phyloP scores from a whole-genome alignment of 2,329 filamentous ascomycete species.

The Curvularia verruculosa region DNA sequence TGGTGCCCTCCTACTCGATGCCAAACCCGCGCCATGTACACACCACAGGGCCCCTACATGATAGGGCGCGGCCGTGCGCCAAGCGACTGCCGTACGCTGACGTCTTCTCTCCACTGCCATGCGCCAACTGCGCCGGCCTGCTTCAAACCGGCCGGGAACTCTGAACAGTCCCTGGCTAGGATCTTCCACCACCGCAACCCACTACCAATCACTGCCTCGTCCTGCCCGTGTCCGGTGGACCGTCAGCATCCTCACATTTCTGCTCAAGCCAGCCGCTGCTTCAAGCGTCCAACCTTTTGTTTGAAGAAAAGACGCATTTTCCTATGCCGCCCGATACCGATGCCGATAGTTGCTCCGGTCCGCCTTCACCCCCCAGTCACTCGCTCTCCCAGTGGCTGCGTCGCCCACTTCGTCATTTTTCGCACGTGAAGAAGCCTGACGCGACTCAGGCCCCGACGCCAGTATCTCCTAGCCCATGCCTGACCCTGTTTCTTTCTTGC shows the following conservation, averaged over 20 bases:
- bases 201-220: conserved; percentile 25
- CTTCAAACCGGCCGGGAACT: conserved; percentile 23
- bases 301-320: conserved; percentile 32
- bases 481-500: too few relatives aligned
- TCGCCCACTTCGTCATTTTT: conserved; percentile 8
- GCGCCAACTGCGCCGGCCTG: conserved; percentile 13
- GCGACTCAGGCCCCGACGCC: background rate
- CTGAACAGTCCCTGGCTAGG: conserved; percentile 28
- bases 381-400: too few relatives aligned
- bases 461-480: background rate
- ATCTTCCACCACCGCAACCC: conserved; percentile 14
- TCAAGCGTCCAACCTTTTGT: conserved; percentile 23
- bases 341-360: conserved; percentile 1
- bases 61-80: conserved; percentile 7
- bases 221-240: conserved; percentile 22
- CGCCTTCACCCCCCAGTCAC: background rate
- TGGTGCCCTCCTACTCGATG: background rate
- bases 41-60: background rate
- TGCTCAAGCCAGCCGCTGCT: conserved; percentile 25
- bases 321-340: conserved; percentile 19
- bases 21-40: background rate
- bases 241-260: conserved; percentile 22
- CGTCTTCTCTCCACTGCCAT: conserved; percentile 25
- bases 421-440: conserved; percentile 1
- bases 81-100: conserved; percentile 31